phyloP scores from a whole-genome alignment of 2,329 filamentous ascomycete genomes.

The Trichoderma hamatum region DNA sequence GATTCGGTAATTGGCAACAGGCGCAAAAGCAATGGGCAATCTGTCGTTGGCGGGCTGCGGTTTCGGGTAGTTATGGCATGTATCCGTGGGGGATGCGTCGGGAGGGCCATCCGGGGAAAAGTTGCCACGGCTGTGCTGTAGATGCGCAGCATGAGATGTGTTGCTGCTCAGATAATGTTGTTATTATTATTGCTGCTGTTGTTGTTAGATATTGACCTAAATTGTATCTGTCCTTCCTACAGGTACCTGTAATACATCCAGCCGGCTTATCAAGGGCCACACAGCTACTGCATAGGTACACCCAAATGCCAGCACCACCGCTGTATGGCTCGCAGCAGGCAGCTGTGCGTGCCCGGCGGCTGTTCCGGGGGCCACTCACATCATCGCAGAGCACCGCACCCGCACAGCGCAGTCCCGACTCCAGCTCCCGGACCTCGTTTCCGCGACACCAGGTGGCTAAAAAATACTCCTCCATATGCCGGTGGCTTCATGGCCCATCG shows the following conservation, averaged over 20 bases:
- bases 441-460: neutral
- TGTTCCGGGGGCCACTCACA: neutral
- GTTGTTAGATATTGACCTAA: too few species aligned
- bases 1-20: conserved; percentile 20
- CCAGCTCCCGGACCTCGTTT: conserved; percentile 19
- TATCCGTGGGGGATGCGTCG: conserved; percentile 3
- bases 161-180: too few species aligned
- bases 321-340: neutral
- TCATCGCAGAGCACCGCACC: neutral
- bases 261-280: neutral
- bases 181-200: too few species aligned
- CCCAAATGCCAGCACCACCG: neutral
- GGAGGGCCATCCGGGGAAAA: conserved; percentile 1
- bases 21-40: neutral
- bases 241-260: neutral
- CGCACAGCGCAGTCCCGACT: neutral
- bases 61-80: conserved; percentile 15
- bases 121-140: too few species aligned
- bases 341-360: neutral
- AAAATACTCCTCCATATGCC: neutral
- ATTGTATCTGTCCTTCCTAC: too few species aligned
- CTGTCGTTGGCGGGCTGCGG: neutral
- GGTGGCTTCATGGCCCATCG: conserved; percentile 1
- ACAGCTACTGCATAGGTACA: neutral
- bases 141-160: neutral